phyloP scores from a whole-genome alignment of 148 eudicot genomes.

The Tetragonia tetragonoides region DNA sequence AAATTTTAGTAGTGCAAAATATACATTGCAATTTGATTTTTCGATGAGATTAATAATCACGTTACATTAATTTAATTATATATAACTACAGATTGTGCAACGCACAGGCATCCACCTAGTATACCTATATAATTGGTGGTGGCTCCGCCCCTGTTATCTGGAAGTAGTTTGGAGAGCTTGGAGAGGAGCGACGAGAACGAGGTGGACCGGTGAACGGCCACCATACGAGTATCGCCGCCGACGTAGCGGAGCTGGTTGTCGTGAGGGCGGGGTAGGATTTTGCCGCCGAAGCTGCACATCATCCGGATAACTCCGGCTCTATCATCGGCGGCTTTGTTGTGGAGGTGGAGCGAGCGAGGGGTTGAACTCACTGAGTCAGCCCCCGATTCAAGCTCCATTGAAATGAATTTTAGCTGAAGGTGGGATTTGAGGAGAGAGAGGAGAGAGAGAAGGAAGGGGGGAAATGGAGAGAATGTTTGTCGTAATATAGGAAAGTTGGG shows the following conservation, averaged over 20 bases:
- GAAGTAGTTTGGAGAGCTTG: constrained; percentile 51
- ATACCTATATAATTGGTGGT: too few relatives aligned
- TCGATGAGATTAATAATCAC: too few relatives aligned
- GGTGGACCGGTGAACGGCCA: constrained; percentile 55
- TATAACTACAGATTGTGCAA: too few relatives aligned
- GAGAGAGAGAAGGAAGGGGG: not conserved
- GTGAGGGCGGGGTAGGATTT: constrained; percentile 85
- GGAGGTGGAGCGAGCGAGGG: constrained; percentile 41
- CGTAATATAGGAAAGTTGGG: not conserved
- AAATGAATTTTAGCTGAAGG: too few relatives aligned
- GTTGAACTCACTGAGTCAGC: constrained; percentile 56
- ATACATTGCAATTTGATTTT: too few relatives aligned
- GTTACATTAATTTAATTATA: too few relatives aligned
- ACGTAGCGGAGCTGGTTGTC: constrained; percentile 96
- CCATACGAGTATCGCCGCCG: constrained; percentile 92
- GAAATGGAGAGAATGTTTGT: not conserved
- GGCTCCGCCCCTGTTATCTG: constrained; percentile 1
- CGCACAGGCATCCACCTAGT: too few relatives aligned
- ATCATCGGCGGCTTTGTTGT: constrained; percentile 15
- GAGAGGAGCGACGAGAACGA: constrained; percentile 43
- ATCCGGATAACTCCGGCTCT: constrained; percentile 49
- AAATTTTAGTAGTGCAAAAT: too few relatives aligned
- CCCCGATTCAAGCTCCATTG: constrained; percentile 45
- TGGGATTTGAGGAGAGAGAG: not conserved
- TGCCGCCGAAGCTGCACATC: constrained; percentile 96